These are phyloP conservation scores for Candida adriatica DNA, from an alignment of 805 yeast genomes.

Conservation along the genomic window DNA sequence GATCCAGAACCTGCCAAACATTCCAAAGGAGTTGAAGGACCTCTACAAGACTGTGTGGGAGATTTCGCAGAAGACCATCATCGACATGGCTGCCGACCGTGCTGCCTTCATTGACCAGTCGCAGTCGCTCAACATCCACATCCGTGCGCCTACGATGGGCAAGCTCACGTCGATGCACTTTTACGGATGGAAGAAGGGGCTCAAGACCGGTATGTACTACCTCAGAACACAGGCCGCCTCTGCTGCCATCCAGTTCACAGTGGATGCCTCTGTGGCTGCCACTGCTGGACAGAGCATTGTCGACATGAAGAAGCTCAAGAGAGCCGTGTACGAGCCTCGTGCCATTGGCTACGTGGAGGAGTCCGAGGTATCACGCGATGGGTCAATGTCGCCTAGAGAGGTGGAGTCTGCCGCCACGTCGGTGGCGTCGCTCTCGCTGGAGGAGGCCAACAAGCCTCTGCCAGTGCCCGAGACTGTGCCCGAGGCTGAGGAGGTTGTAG, in stretches of 20 bases:
- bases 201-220: conserved; percentile 98
- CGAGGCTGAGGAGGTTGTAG: conserved; percentile 20
- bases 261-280: conserved; percentile 88
- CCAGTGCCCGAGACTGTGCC: conserved; percentile 21
- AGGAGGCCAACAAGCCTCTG: conserved; percentile 27
- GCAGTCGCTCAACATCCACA: conserved; percentile 84
- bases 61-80: conserved; percentile 75
- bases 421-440: conserved; percentile 35
- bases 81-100: conserved; percentile 73
- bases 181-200: conserved; percentile 97
- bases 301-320: conserved; percentile 28
- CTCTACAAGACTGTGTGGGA: conserved; percentile 82
- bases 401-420: conserved; percentile 29
- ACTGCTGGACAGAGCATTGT: conserved; percentile 58
- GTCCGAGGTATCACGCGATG: conserved; percentile 17
- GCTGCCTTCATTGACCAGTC: conserved; percentile 92
- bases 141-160: conserved; percentile 90
- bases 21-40: conserved; percentile 70
- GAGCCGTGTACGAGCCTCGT: conserved; percentile 31
- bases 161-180: conserved; percentile 97
- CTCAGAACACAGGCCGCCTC: conserved; percentile 96
- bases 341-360: conserved; percentile 11
- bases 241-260: conserved; percentile 88
- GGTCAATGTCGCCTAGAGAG: conserved; percentile 28
- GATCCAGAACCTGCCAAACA: conserved; percentile 62